Evolutionary conservation across 306 rosid genomes (phyloP), one percentile per base, ranked within the genome.

Genomic region (Inga leiocalycina): DNA sequence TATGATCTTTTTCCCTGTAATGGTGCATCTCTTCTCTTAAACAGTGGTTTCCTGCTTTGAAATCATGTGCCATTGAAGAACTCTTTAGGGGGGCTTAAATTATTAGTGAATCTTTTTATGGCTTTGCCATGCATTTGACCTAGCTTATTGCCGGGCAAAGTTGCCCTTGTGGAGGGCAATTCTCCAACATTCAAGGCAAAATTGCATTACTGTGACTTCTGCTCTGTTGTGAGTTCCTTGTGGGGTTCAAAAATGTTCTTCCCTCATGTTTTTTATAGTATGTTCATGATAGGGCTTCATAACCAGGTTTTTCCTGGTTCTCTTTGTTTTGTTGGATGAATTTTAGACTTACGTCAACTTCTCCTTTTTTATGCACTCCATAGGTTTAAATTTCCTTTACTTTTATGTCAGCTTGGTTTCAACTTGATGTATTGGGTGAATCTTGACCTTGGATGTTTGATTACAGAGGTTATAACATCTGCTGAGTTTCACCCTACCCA

Each of bases 401-500:
- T 44, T 20, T 52, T 45, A 13, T 77, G 6, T 24, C 22, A n/a
- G 72, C 51, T 56, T 16, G 30, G 9, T 79, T 48, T 24, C 59
- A 66, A 19, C 41, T 51, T 83, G 44, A 69, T 64, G 71, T 30
- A 16, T 71, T 45, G 74, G 49, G 56, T 81, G 79, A 82, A 78
- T 74, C 45, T 73, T 85, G 34, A 82, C 45, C 78, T 30, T 77
- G 41, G 37, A 80, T 77, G 71, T 43, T 88, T 80, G 79, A 56
- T 79, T 91, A 84, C 95, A 96, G 99, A 96, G 98, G 99, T 96
- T 86, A 96, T 96, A 87, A 96, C 99, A 45, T 92, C 98, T 57
- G 99, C 99, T n/a, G 98, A 96, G 83, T 96, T 96, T 91, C 99
- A 96, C 78, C 99, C 99, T 59, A 94, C 89, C 48, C 98, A 96